Evolutionary conservation across 2,329 filamentous ascomycete species (phyloP).

Genomic region (Hysterium pulicare): DNA sequence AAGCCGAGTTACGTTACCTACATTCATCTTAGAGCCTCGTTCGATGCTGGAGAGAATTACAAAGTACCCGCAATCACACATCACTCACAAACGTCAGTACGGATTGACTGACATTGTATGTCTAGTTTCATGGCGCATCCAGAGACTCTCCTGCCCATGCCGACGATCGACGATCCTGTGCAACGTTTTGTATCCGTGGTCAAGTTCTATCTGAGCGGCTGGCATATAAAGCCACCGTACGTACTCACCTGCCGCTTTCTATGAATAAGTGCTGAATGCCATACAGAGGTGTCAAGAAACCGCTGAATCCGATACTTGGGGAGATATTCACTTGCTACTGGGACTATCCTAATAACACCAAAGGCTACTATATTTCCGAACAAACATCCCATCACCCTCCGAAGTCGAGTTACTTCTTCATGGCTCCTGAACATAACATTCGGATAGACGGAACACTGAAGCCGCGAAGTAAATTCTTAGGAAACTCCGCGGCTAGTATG

Average conservation of each 20-base stretch:
- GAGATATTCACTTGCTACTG: conserved; percentile 95
- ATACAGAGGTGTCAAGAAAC: conserved; percentile 90
- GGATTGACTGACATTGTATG: no score
- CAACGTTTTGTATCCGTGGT: conserved; percentile 91
- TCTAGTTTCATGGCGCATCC: conserved; percentile 99
- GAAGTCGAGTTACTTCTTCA: conserved; percentile 99
- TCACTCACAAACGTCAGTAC: no score
- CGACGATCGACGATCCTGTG: conserved; percentile 81
- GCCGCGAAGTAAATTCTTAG: conserved; percentile 89
- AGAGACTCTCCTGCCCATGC: conserved; percentile 86
- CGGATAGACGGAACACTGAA: conserved; percentile 95
- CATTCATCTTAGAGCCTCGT: conserved; percentile 94
- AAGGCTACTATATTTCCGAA: conserved; percentile 93
- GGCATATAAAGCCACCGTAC: conserved; percentile 97
- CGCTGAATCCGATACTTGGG: conserved; percentile 91
- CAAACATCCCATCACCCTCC: conserved; percentile 98
- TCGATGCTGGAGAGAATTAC: conserved; percentile 99
- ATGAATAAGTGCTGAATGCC: conserved; percentile 22
- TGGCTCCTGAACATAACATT: conserved; percentile 90
- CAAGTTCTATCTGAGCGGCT: conserved; percentile 97
- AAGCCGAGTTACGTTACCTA: conserved; percentile 89
- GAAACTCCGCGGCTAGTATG: conserved; percentile 94
- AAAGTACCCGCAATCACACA: conserved; percentile 81
- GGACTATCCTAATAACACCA: conserved; percentile 80
- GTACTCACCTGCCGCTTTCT: conserved; percentile 32